Conservation (phyloP, 129 eudicot species). For the Calendula officinalis region DNA sequence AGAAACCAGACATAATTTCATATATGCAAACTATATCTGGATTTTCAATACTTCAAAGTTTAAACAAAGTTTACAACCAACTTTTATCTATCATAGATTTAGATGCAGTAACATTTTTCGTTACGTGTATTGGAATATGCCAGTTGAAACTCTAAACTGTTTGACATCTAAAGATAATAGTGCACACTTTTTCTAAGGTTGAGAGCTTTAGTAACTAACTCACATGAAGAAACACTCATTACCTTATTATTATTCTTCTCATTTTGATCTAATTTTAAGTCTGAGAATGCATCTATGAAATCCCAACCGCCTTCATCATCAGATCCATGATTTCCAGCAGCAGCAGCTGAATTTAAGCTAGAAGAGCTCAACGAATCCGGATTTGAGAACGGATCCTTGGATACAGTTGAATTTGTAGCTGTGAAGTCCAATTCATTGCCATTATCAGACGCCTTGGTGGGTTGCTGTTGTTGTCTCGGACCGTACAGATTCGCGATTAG, state of each 20-base stretch:
- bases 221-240: slow-evolving; percentile 16
- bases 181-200: slow-evolving; percentile 10
- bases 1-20: neutral
- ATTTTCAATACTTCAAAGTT: neutral
- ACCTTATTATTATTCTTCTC: slow-evolving; percentile 48
- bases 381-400: slow-evolving; percentile 13
- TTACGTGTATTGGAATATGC: neutral
- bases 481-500: slow-evolving; percentile 43
- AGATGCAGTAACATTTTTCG: neutral
- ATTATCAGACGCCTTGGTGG: slow-evolving; percentile 30
- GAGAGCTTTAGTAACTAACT: neutral
- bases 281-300: slow-evolving; percentile 56
- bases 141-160: neutral
- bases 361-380: slow-evolving; percentile 23
- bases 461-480: slow-evolving; percentile 25
- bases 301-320: slow-evolving; percentile 80
- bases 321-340: slow-evolving; percentile 21
- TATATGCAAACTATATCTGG: too few species aligned
- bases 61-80: too few species aligned
- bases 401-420: neutral
- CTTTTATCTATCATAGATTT: too few species aligned
- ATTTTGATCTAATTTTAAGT: slow-evolving; percentile 19
- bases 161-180: neutral
- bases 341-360: slow-evolving; percentile 24
- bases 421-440: slow-evolving; percentile 26